Conservation (phyloP, 805 yeast genomes). For the Candida stauntonica region DNA sequence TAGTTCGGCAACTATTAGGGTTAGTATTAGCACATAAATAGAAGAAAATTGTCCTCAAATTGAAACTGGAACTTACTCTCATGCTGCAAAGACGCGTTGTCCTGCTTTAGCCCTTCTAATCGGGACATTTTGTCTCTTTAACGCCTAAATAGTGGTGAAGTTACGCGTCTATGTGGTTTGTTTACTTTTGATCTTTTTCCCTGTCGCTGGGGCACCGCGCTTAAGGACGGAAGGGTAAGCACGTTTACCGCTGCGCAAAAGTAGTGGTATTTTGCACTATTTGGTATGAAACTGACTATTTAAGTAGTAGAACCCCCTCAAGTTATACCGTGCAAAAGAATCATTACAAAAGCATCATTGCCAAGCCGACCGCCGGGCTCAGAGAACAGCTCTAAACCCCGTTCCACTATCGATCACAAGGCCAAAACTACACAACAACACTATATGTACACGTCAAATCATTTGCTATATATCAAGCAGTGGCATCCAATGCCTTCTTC, state of each 20-base stretch:
- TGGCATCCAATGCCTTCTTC: slow-evolving; percentile 21
- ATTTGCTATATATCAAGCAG: not conserved
- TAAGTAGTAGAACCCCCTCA: not conserved
- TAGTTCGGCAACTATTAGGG: slow-evolving; percentile 20
- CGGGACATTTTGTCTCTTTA: slow-evolving; percentile 23
- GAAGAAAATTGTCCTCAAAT: no score
- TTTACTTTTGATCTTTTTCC: no score
- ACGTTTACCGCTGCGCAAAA: no score
- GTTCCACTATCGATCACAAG: no score
- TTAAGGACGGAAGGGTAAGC: no score
- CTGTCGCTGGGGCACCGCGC: no score
- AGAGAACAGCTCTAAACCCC: no score
- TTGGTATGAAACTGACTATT: not conserved
- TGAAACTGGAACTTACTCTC: slow-evolving; percentile 24
- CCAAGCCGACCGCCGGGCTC: no score
- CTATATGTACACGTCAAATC: not conserved
- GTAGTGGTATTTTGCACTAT: no score
- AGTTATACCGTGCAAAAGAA: not conserved
- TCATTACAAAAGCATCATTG: not conserved
- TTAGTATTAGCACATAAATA: slow-evolving; percentile 3
- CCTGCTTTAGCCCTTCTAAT: slow-evolving; percentile 31
- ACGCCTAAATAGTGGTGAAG: no score
- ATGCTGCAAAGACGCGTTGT: slow-evolving; percentile 31
- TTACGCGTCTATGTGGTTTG: no score
- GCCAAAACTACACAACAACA: no score